Evolutionary conservation across 345 rosid species (phyloP).

Genomic region (Moringa oleifera): DNA sequence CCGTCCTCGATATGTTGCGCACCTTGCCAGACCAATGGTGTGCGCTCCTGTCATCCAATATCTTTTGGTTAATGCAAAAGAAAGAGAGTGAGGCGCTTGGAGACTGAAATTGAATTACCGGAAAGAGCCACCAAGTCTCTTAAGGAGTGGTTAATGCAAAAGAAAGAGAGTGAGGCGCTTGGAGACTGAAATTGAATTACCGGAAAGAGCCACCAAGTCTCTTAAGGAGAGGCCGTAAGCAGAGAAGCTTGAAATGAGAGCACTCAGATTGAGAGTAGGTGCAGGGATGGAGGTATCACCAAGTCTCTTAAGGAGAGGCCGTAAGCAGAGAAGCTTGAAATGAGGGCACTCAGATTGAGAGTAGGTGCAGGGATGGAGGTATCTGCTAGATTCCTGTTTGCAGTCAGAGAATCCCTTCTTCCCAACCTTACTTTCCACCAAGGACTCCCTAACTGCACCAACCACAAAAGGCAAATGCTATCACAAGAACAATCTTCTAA

Average conservation of each 20-base stretch:
- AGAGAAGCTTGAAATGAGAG: conserved; percentile 32
- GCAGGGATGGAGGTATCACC: conserved; percentile 30
- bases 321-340: conserved; percentile 31
- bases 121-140: conserved; percentile 38
- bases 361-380: conserved; percentile 29
- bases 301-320: conserved; percentile 33
- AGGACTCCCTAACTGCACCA: conserved; percentile 42
- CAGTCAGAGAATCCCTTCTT: conserved; percentile 41
- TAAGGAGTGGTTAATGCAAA: too few species aligned
- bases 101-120: conserved; percentile 18
- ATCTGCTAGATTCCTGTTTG: conserved; percentile 30
- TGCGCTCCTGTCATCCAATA: conserved; percentile 18
- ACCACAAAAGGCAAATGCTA: not conserved
- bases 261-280: conserved; percentile 28
- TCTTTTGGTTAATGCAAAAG: not conserved
- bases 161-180: not conserved
- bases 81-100: not conserved
- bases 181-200: conserved; percentile 11
- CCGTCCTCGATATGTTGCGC: conserved; percentile 19
- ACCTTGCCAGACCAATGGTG: conserved; percentile 33
- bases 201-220: conserved; percentile 39
- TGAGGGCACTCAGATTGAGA: conserved; percentile 29
- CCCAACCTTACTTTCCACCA: conserved; percentile 39
- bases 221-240: too few species aligned
- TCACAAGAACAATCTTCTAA: not conserved